These are phyloP conservation scores for Leccinum ponderosum DNA, from an alignment of 1,284 basidiomycete genomes.

Conservation along the genomic window DNA sequence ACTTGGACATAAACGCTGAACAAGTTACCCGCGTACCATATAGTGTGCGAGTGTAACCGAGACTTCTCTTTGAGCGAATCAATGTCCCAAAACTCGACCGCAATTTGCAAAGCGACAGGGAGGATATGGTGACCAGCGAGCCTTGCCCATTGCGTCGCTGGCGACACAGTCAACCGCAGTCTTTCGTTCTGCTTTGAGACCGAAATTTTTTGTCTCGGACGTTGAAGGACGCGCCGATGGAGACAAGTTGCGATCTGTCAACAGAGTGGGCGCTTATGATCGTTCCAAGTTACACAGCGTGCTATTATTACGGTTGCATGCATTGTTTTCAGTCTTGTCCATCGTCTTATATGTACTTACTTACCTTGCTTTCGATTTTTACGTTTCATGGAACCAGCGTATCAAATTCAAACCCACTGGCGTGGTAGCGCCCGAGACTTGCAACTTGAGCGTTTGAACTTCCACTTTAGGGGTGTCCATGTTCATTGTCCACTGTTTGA, in stretches of 20 bases:
- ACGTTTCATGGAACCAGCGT: background rate
- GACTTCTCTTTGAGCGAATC: constrained; percentile 84
- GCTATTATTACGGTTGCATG: background rate
- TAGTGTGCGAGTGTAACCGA: constrained; percentile 71
- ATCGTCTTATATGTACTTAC: background rate
- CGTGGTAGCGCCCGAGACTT: too few relatives aligned
- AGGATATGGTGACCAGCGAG: constrained; percentile 62
- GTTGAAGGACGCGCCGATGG: constrained; percentile 35
- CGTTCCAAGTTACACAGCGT: background rate
- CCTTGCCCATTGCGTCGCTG: constrained; percentile 43
- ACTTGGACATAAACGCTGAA: constrained; percentile 92
- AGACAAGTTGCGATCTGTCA: constrained; percentile 31
- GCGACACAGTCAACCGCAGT: constrained; percentile 42
- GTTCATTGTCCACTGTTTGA: too few relatives aligned
- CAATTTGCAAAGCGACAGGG: constrained; percentile 83
- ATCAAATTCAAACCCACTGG: too few relatives aligned
- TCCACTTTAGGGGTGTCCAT: background rate
- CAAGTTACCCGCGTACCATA: too few relatives aligned
- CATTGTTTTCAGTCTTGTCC: background rate
- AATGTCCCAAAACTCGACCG: constrained; percentile 90
- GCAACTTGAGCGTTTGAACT: background rate
- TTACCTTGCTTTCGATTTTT: background rate
- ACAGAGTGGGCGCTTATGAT: constrained; percentile 16
- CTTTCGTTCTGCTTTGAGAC: constrained; percentile 51
- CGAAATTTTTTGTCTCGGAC: constrained; percentile 54